Conservation (phyloP, 352 stramenopile genomes). For the Pythium rhizo-oryzae region DNA sequence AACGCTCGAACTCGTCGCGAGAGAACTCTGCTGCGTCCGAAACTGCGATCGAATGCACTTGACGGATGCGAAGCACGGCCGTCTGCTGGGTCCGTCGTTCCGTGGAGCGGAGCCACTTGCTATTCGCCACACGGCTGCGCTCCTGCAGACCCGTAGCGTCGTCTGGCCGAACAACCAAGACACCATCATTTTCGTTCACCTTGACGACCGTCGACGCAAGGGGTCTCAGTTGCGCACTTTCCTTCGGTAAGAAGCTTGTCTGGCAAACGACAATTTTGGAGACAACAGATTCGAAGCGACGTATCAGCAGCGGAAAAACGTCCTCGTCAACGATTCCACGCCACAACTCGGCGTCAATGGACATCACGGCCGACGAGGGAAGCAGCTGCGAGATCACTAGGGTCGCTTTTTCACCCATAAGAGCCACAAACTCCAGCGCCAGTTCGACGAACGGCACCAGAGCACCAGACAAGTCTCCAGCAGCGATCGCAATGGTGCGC, state of each 20-base stretch:
- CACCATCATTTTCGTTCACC: conserved; percentile 28
- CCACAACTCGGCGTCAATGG: conserved; percentile 34
- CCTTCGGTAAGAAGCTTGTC: conserved; percentile 35
- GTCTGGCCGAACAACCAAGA: conserved; percentile 42
- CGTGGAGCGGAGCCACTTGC: conserved; percentile 15
- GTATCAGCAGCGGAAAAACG: conserved; percentile 4
- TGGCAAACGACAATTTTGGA: conserved; percentile 44
- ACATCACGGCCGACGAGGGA: conserved; percentile 14
- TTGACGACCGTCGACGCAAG: background rate
- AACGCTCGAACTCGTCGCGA: conserved; percentile 24
- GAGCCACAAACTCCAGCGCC: conserved; percentile 55
- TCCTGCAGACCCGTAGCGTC: conserved; percentile 20
- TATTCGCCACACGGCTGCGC: conserved; percentile 23
- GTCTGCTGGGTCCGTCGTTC: conserved; percentile 17
- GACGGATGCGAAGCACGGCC: conserved; percentile 12
- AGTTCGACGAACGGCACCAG: conserved; percentile 50
- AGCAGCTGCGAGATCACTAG: conserved; percentile 51
- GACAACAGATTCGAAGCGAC: conserved; percentile 40
- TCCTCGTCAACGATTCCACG: conserved; percentile 29
- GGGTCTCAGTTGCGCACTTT: conserved; percentile 47
- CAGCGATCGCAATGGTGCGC: conserved; percentile 38
- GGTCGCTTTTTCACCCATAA: conserved; percentile 54
- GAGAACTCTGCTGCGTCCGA: background rate
- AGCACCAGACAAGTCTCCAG: conserved; percentile 34
- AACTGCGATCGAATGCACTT: conserved; percentile 6